These are phyloP conservation scores for Elongisporangium undulatum DNA, from an alignment of 352 stramenopile species.

Conservation along the genomic window DNA sequence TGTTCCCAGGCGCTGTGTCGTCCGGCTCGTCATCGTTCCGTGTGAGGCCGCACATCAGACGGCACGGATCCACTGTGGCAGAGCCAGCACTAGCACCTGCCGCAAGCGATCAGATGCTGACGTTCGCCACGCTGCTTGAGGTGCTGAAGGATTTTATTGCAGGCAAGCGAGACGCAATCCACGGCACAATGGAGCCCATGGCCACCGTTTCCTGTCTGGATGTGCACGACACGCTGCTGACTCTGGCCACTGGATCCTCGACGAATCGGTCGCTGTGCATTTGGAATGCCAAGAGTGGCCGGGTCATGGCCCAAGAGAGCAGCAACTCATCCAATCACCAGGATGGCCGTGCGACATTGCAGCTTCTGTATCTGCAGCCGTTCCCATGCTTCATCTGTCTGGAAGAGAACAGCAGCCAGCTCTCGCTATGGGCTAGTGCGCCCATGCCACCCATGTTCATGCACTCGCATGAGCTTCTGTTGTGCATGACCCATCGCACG, in stretches of 20 bases:
- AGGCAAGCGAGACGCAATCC: slow-evolving; percentile 3
- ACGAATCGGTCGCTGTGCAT: slow-evolving; percentile 32
- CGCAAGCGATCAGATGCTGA: slow-evolving; percentile 8
- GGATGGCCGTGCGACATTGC: slow-evolving; percentile 6
- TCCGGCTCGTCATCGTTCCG: not conserved
- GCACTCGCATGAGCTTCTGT: not conserved
- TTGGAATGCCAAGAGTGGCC: slow-evolving; percentile 40
- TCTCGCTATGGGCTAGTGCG: slow-evolving; percentile 38
- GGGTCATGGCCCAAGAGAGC: slow-evolving; percentile 20
- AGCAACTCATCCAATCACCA: not conserved
- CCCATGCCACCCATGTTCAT: slow-evolving; percentile 18
- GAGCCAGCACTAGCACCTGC: not conserved
- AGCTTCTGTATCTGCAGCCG: slow-evolving; percentile 31
- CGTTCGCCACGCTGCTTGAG: slow-evolving; percentile 22
- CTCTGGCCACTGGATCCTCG: slow-evolving; percentile 27
- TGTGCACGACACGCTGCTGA: slow-evolving; percentile 14
- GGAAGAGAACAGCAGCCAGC: slow-evolving; percentile 12
- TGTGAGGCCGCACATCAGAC: not conserved
- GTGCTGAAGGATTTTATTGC: slow-evolving; percentile 20
- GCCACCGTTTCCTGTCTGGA: slow-evolving; percentile 24
- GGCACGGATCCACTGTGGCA: not conserved
- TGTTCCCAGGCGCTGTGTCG: slow-evolving; percentile 9
- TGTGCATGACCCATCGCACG: not conserved
- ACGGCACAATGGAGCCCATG: not conserved
- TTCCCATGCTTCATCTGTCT: slow-evolving; percentile 35